Evolutionary conservation across 2,329 filamentous ascomycete genomes (phyloP).

Genomic region (Fusarium sp.): DNA sequence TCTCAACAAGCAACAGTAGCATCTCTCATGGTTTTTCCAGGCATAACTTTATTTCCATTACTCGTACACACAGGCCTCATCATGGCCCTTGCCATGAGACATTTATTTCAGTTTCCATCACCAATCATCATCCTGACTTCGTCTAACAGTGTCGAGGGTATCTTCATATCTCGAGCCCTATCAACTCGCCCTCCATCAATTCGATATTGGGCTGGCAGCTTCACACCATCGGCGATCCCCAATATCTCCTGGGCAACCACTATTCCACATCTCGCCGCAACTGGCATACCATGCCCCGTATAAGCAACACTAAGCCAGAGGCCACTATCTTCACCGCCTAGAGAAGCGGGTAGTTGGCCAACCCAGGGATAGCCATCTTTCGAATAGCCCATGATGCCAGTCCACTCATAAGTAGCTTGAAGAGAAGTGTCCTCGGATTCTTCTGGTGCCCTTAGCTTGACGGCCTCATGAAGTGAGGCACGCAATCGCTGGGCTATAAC

Average conservation of each 20-base stretch:
- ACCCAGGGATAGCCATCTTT: constrained; percentile 77
- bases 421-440: constrained; percentile 57
- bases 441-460: constrained; percentile 53
- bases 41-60: neutral
- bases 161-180: constrained; percentile 28
- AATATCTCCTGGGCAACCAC: constrained; percentile 70
- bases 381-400: constrained; percentile 82
- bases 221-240: constrained; percentile 50
- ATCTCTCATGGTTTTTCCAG: neutral
- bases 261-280: constrained; percentile 72
- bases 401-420: constrained; percentile 72
- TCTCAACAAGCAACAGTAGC: neutral
- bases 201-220: constrained; percentile 56
- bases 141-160: constrained; percentile 41
- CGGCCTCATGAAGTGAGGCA: constrained; percentile 50
- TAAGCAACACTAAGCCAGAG: constrained; percentile 74
- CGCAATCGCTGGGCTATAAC: constrained; percentile 66
- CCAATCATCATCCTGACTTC: constrained; percentile 40
- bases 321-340: constrained; percentile 58
- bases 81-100: neutral
- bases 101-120: neutral
- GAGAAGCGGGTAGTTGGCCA: constrained; percentile 66
- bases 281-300: constrained; percentile 82
- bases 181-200: constrained; percentile 48
- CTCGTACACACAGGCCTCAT: neutral